Conservation (phyloP, 139 green algal species). For the Closterium sp. region DNA sequence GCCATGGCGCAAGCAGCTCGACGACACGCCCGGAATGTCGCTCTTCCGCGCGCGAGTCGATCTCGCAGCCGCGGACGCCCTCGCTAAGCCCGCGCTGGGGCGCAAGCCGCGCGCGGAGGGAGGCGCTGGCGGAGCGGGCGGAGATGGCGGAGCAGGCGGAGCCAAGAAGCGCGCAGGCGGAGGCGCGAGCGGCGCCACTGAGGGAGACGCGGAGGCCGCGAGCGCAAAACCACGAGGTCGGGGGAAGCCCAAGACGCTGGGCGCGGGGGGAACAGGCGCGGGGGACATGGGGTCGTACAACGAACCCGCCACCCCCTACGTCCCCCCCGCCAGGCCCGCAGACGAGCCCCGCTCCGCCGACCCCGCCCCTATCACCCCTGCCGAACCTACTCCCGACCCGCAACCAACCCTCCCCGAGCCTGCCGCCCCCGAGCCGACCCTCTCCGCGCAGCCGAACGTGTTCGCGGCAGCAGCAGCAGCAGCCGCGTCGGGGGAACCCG, state of each 20-base stretch:
- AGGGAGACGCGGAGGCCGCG: not conserved
- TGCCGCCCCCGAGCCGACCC: not conserved
- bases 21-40: not conserved
- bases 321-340: not conserved
- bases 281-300: not conserved
- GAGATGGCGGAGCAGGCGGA: not conserved
- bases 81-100: not conserved
- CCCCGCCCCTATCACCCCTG: not conserved
- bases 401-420: not conserved
- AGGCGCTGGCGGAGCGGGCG: not conserved
- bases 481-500: not conserved
- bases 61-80: not conserved
- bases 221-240: not conserved
- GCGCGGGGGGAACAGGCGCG: not conserved
- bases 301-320: not conserved
- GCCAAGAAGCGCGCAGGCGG: not conserved
- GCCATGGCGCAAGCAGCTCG: not conserved
- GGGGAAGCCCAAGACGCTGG: not conserved
- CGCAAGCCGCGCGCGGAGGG: not conserved
- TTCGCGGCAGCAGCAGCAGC: not conserved
- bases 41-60: not conserved
- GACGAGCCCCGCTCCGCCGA: not conserved
- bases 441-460: not conserved
- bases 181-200: not conserved
- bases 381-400: not conserved